A percentile compares a stretch with the other conserved stretches of the same genome.
These are phyloP conservation scores for Schizophyllum amplum DNA, from an alignment of 1,284 basidiomycete genomes.

Conservation along the genomic window DNA sequence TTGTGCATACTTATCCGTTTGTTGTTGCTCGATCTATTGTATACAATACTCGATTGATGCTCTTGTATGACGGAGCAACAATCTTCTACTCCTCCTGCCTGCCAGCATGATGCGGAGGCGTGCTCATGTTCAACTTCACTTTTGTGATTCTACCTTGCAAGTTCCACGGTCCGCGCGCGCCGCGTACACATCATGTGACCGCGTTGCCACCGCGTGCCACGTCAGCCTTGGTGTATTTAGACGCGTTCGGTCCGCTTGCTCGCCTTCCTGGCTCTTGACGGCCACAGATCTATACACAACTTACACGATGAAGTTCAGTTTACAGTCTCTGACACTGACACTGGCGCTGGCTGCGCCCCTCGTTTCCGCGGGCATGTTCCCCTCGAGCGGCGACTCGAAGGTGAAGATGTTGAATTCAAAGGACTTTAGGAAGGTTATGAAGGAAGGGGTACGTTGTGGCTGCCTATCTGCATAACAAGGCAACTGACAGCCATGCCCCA, in stretches of 20 bases:
- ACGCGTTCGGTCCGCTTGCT: no score
- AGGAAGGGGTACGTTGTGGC: constrained; percentile 54
- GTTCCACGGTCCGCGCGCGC: no score
- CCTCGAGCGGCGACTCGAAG: constrained; percentile 39
- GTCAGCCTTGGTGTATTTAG: background rate
- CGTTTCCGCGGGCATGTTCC: constrained; percentile 69
- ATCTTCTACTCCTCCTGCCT: no score
- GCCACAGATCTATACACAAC: no score
- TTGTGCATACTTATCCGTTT: no score
- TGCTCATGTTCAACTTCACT: no score
- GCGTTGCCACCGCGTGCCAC: background rate
- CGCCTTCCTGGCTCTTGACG: no score
- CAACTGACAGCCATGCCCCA: constrained; percentile 3
- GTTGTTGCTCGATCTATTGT: background rate
- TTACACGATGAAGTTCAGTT: background rate
- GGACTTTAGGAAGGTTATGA: constrained; percentile 68
- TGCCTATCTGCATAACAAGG: background rate
- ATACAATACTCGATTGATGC: background rate
- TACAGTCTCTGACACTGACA: constrained; percentile 15
- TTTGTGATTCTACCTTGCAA: background rate
- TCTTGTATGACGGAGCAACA: no score
- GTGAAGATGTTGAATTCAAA: constrained; percentile 75
- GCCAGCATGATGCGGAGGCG: no score
- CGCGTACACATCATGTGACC: background rate
- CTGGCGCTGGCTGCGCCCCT: constrained; percentile 38